Conservation (phyloP, 306 rosid genomes). For the Quercus gilva region DNA sequence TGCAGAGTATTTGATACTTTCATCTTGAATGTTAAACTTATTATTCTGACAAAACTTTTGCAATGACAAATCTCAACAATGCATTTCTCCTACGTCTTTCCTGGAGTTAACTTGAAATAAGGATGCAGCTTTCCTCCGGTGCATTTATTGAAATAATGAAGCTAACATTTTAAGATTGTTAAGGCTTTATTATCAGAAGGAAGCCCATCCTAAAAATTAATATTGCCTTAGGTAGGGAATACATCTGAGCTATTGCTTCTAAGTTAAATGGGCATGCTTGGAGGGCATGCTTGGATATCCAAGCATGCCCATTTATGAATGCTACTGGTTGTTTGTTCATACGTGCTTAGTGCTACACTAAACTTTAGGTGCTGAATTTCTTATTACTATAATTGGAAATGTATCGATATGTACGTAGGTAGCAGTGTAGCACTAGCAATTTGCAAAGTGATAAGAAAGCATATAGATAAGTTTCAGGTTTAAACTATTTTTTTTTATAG, state of each 20-base stretch:
- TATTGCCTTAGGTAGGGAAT: not conserved
- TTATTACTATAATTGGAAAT: not conserved
- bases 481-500: not conserved
- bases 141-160: not conserved
- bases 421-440: too few species aligned
- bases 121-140: not conserved
- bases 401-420: not conserved
- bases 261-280: too few species aligned
- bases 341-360: too few species aligned
- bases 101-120: not conserved
- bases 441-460: too few species aligned
- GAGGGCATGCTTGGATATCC: too few species aligned
- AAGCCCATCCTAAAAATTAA: not conserved
- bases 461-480: not conserved
- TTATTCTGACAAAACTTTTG: too few species aligned
- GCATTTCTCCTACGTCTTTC: too few species aligned
- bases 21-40: too few species aligned
- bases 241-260: not conserved
- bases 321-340: too few species aligned
- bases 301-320: not conserved
- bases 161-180: not conserved
- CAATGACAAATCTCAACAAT: too few species aligned
- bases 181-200: not conserved
- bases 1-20: too few species aligned
- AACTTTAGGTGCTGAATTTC: too few species aligned